These are phyloP conservation scores for Blastomyces gilchristii DNA, from an alignment of 2,329 filamentous ascomycete species.

Conservation along the genomic window DNA sequence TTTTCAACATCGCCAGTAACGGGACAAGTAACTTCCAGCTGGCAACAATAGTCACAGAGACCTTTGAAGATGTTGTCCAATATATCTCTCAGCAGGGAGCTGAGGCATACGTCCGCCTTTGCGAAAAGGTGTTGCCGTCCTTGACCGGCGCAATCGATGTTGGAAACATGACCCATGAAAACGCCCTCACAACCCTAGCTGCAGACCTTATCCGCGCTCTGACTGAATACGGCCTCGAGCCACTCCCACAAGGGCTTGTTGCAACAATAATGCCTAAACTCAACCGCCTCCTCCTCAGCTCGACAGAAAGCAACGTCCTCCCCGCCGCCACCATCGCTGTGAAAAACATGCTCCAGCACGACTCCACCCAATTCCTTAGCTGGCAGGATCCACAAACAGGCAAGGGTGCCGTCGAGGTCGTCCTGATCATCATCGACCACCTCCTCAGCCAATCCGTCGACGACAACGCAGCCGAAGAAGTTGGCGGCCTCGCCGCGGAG, in stretches of 20 bases:
- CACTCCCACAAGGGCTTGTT: slow-evolving; percentile 78
- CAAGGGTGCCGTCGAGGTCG: slow-evolving; percentile 76
- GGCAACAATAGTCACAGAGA: slow-evolving; percentile 74
- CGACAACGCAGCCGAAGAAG: slow-evolving; percentile 89
- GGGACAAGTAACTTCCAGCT: slow-evolving; percentile 87
- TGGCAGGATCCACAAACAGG: slow-evolving; percentile 70
- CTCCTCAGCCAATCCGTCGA: slow-evolving; percentile 75
- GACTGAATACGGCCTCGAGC: slow-evolving; percentile 70
- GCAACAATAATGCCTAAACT: slow-evolving; percentile 78
- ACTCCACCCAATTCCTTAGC: slow-evolving; percentile 76
- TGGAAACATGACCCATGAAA: slow-evolving; percentile 70
- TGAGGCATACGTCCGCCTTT: slow-evolving; percentile 66
- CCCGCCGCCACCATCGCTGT: slow-evolving; percentile 76
- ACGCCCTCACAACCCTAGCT: slow-evolving; percentile 70
- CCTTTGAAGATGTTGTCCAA: slow-evolving; percentile 77
- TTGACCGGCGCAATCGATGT: slow-evolving; percentile 84
- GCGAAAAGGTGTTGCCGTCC: slow-evolving; percentile 75
- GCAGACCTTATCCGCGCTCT: slow-evolving; percentile 74
- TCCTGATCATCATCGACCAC: slow-evolving; percentile 83
- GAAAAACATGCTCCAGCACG: slow-evolving; percentile 81
- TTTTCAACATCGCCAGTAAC: slow-evolving; percentile 82
- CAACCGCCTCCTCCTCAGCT: slow-evolving; percentile 68
- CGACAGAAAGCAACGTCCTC: slow-evolving; percentile 77
- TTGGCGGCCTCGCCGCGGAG: slow-evolving; percentile 86
- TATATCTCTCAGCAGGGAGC: slow-evolving; percentile 54